Conservation (phyloP, 1,284 basidiomycete species). For the Phylloporus sp. region DNA sequence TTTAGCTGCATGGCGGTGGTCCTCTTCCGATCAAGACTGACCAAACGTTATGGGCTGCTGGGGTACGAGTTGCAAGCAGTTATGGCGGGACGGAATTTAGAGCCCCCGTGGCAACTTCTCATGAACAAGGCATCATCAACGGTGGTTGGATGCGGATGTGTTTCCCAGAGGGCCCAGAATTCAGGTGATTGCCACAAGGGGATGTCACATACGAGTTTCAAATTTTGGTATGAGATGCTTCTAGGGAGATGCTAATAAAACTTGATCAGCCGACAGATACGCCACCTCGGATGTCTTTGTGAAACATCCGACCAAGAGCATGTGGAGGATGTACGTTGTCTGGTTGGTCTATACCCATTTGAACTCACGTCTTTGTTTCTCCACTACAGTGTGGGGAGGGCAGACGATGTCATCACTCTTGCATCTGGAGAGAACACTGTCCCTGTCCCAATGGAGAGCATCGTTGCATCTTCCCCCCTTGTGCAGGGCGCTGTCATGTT, state of each 20-base stretch:
- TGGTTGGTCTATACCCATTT: neutral
- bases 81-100: conserved; percentile 38
- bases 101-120: neutral
- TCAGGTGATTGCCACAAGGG: conserved; percentile 35
- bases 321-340: neutral
- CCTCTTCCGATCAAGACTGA: conserved; percentile 29
- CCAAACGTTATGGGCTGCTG: conserved; percentile 23
- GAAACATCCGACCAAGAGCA: neutral
- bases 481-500: conserved; percentile 45
- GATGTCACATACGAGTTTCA: conserved; percentile 39
- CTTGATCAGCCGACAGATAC: conserved; percentile 18
- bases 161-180: conserved; percentile 20
- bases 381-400: conserved; percentile 19
- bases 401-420: conserved; percentile 31
- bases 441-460: conserved; percentile 31
- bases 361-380: neutral
- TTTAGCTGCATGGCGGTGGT: conserved; percentile 30
- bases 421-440: conserved; percentile 35
- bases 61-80: conserved; percentile 17
- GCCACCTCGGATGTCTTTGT: conserved; percentile 37
- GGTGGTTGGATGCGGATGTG: conserved; percentile 39
- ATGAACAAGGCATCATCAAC: conserved; percentile 17
- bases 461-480: conserved; percentile 5
- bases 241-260: neutral
- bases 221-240: conserved; percentile 29